Evolutionary conservation across 176 grass and related monocot species (phyloP).

Genomic region (Saccharum spontaneum): DNA sequence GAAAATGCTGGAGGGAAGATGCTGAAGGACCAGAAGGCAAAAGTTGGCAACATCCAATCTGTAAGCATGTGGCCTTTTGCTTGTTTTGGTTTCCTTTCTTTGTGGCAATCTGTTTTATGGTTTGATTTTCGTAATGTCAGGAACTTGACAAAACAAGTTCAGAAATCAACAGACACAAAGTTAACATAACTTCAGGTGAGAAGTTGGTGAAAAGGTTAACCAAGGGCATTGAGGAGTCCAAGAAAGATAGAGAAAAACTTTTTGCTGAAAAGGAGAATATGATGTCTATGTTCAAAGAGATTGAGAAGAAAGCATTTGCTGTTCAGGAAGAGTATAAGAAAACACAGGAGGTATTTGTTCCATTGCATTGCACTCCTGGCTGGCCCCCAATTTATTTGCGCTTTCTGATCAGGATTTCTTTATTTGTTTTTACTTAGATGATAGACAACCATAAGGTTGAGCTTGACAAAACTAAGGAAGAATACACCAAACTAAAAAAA

Average conservation of each 20-base stretch:
- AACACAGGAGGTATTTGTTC: conserved; percentile 74
- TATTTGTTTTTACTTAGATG: conserved; percentile 48
- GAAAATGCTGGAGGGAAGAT: conserved; percentile 85
- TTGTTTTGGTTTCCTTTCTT: not conserved
- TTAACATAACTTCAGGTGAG: conserved; percentile 72
- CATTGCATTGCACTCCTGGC: conserved; percentile 23
- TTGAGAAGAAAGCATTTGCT: conserved; percentile 71
- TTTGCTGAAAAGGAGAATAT: conserved; percentile 60
- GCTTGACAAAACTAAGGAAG: conserved; percentile 83
- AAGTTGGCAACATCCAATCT: conserved; percentile 81
- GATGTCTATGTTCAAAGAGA: conserved; percentile 63
- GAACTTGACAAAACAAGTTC: conserved; percentile 94
- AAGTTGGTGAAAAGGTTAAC: conserved; percentile 76
- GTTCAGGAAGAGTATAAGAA: conserved; percentile 93
- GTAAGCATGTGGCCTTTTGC: conserved; percentile 44
- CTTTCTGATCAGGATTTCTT: conserved; percentile 12
- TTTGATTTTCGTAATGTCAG: conserved; percentile 35
- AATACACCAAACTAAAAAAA: conserved; percentile 85
- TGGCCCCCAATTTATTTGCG: conserved; percentile 3
- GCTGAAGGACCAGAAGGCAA: conserved; percentile 89
- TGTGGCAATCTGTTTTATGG: not conserved
- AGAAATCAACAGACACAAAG: conserved; percentile 86
- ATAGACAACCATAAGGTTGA: conserved; percentile 80
- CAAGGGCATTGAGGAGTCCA: conserved; percentile 67
- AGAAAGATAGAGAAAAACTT: conserved; percentile 66